Conservation (phyloP, 805 yeast genomes). For the Saccharomycopsis synnaedendra region DNA sequence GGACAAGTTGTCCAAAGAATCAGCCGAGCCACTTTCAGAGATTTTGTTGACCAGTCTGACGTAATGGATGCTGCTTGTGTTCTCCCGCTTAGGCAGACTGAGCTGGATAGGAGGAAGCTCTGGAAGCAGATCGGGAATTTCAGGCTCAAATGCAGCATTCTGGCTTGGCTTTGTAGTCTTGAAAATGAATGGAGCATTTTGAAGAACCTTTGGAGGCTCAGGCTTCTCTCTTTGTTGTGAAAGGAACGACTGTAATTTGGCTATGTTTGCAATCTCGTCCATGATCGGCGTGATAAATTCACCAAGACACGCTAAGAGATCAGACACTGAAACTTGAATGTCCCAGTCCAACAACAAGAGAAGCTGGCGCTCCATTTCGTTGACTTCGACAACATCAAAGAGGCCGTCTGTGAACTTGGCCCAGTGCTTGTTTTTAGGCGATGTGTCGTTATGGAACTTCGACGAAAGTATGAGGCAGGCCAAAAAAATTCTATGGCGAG, state of each 20-base stretch:
- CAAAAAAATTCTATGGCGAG: conserved; percentile 84
- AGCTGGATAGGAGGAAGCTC: conserved; percentile 1
- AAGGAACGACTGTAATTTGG: conserved; percentile 3
- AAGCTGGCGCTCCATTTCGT: conserved; percentile 83
- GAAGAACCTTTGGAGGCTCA: too few species aligned
- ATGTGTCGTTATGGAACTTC: conserved; percentile 85
- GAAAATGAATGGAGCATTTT: too few species aligned
- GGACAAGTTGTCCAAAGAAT: not conserved
- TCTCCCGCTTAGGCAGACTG: not conserved
- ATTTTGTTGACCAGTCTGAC: conserved; percentile 6
- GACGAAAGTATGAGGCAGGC: conserved; percentile 86
- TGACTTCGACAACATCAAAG: conserved; percentile 65
- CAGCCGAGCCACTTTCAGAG: not conserved
- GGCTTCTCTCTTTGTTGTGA: not conserved
- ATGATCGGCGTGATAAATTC: conserved; percentile 73
- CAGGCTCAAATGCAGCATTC: too few species aligned
- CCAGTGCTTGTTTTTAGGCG: conserved; percentile 96
- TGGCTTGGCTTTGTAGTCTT: too few species aligned
- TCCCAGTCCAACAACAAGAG: conserved; percentile 80
- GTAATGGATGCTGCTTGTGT: conserved; percentile 2
- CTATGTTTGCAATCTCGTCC: conserved; percentile 12
- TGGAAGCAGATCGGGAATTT: not conserved
- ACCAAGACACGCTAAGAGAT: conserved; percentile 54
- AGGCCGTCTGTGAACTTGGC: conserved; percentile 83
- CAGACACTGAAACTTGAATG: conserved; percentile 55